Conservation (phyloP, 2,329 filamentous ascomycete genomes). For the Cladosporium halotolerans region DNA sequence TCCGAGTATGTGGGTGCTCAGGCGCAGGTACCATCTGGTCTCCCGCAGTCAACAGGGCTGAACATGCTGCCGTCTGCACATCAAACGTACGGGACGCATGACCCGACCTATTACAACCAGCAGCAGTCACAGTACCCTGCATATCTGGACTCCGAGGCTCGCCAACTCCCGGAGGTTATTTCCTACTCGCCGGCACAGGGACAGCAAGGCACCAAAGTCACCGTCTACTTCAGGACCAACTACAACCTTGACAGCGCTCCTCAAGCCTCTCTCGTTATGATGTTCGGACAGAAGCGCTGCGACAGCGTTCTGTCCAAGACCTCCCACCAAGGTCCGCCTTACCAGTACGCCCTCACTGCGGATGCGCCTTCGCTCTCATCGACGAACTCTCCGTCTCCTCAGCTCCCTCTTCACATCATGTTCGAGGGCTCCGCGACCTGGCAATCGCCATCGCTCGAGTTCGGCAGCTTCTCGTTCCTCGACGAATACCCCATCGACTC, state of each 20-base stretch:
- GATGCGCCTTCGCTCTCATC: constrained; percentile 62
- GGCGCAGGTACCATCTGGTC: constrained; percentile 45
- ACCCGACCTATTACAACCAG: constrained; percentile 42
- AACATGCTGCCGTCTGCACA: constrained; percentile 37
- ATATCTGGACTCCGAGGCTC: constrained; percentile 58
- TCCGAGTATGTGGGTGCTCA: constrained; percentile 45
- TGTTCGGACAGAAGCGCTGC: constrained; percentile 73
- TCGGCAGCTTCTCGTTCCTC: constrained; percentile 57
- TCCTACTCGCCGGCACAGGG: constrained; percentile 67
- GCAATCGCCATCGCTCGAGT: constrained; percentile 43
- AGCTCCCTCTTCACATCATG: constrained; percentile 53
- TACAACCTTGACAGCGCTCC: constrained; percentile 61
- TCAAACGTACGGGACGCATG: constrained; percentile 42
- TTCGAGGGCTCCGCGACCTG: constrained; percentile 39
- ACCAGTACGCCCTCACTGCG: constrained; percentile 65
- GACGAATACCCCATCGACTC: constrained; percentile 23
- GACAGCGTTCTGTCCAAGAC: constrained; percentile 58
- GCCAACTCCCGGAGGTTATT: constrained; percentile 57
- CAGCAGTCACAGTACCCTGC: constrained; percentile 59
- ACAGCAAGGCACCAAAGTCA: constrained; percentile 61
- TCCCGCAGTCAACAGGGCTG: constrained; percentile 38
- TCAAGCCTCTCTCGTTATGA: constrained; percentile 50
- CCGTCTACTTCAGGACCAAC: constrained; percentile 66
- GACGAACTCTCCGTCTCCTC: constrained; percentile 50
- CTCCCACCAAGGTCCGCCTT: constrained; percentile 50